phyloP scores from a whole-genome alignment of 306 rosid genomes.

The Rosa multiflora region DNA sequence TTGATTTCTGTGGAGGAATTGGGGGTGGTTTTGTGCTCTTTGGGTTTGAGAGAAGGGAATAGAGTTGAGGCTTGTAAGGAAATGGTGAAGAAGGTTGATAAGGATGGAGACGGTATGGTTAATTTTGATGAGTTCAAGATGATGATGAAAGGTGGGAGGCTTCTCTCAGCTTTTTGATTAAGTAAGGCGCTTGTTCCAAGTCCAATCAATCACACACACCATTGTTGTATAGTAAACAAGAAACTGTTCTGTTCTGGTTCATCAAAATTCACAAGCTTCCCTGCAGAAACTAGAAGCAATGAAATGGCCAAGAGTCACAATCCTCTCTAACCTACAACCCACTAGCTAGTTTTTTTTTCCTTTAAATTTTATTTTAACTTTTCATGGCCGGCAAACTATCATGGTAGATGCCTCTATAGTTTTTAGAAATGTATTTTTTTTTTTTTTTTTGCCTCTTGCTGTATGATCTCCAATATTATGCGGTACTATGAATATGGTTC shows the following conservation, averaged over 20 bases:
- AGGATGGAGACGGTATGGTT: constrained; percentile 96
- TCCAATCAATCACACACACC: background rate
- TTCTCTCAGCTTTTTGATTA: constrained; percentile 25
- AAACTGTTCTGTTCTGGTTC: background rate
- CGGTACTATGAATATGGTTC: background rate
- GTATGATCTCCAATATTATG: constrained; percentile 7
- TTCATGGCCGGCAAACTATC: constrained; percentile 15
- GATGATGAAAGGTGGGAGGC: constrained; percentile 62
- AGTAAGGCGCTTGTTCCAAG: background rate
- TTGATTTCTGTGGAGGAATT: constrained; percentile 66
- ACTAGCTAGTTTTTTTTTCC: background rate
- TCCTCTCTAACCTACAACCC: background rate
- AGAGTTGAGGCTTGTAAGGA: constrained; percentile 62
- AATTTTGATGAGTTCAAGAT: constrained; percentile 79
- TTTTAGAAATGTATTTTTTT: background rate
- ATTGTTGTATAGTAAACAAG: constrained; percentile 6
- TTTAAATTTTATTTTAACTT: background rate
- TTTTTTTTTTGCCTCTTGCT: background rate
- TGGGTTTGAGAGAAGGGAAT: constrained; percentile 74
- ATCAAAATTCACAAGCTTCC: background rate
- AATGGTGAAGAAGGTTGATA: constrained; percentile 78
- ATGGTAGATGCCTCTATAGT: background rate
- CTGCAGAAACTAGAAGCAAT: background rate
- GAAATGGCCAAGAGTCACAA: background rate
- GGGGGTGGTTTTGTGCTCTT: constrained; percentile 49